These are phyloP conservation scores for Arthrobotrys iridis DNA, from an alignment of 2,329 filamentous ascomycete genomes.

Conservation along the genomic window DNA sequence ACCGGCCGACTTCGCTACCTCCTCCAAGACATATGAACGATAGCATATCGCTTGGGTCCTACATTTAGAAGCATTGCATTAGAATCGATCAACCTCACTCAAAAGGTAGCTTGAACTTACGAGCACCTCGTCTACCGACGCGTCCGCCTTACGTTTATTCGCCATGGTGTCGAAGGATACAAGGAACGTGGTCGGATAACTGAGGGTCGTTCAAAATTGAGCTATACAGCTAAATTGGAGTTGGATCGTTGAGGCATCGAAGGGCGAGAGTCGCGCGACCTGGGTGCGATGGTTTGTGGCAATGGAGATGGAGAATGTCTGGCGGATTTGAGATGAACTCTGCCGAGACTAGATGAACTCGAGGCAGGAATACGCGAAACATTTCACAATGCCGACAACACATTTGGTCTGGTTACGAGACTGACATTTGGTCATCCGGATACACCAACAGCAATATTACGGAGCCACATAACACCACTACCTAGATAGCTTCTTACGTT, in stretches of 20 bases:
- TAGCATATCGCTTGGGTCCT: slow-evolving; percentile 88
- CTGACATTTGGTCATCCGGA: too few species aligned
- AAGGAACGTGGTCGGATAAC: not conserved
- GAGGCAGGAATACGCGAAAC: slow-evolving; percentile 14
- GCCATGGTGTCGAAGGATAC: slow-evolving; percentile 71
- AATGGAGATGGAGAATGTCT: not conserved
- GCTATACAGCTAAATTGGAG: slow-evolving; percentile 3
- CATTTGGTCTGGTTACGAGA: not conserved
- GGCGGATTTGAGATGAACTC: not conserved
- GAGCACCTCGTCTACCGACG: slow-evolving; percentile 72
- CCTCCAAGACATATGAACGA: slow-evolving; percentile 93
- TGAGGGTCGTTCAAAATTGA: not conserved
- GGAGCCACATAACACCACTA: too few species aligned
- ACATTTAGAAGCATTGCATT: not conserved
- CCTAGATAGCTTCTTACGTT: too few species aligned
- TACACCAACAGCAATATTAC: too few species aligned
- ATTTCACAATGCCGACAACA: slow-evolving; percentile 6
- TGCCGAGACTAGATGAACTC: too few species aligned
- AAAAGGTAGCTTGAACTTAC: slow-evolving; percentile 62
- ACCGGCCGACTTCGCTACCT: slow-evolving; percentile 95
- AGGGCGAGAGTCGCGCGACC: slow-evolving; percentile 41
- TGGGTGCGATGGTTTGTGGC: slow-evolving; percentile 7
- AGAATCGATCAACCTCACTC: not conserved
- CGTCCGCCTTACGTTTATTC: slow-evolving; percentile 87
- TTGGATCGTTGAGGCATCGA: slow-evolving; percentile 23